A percentile compares a stretch with the other conserved stretches of the same genome.
phyloP scores from a whole-genome alignment of 305 asterid genomes.

The Solanum hybrid region DNA sequence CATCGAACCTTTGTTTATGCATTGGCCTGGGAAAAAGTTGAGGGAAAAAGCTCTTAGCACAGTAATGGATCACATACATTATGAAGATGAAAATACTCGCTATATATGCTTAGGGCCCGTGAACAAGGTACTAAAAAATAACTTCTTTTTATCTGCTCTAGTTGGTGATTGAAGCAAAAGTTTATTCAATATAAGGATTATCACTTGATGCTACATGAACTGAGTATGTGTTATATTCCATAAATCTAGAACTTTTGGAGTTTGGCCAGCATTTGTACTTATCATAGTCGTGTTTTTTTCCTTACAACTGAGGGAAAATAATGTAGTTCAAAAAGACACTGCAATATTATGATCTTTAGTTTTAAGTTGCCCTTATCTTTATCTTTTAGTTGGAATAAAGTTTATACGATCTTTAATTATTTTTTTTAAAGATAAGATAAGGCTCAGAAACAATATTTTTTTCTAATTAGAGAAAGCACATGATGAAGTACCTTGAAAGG shows the following conservation, averaged over 20 bases:
- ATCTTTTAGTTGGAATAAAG: not conserved
- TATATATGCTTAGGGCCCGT: slow-evolving; percentile 92
- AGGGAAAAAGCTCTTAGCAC: slow-evolving; percentile 69
- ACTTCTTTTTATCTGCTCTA: not conserved
- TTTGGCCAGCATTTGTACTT: not conserved
- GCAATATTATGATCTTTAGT: not conserved
- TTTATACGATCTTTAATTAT: not conserved
- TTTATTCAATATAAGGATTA: not conserved
- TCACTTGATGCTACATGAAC: not conserved
- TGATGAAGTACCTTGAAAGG: not conserved
- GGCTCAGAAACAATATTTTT: not conserved
- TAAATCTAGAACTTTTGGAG: not conserved
- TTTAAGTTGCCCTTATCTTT: not conserved
- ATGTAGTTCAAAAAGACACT: not conserved
- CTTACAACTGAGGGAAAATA: not conserved
- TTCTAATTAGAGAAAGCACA: not conserved
- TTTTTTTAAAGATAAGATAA: not conserved
- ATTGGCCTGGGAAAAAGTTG: slow-evolving; percentile 88
- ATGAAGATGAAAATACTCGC: slow-evolving; percentile 96
- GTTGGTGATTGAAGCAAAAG: not conserved
- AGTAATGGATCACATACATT: slow-evolving; percentile 84
- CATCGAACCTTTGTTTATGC: slow-evolving; percentile 75
- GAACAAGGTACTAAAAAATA: slow-evolving; percentile 53
- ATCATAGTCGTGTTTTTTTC: not conserved
- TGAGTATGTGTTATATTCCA: not conserved